Base-by-base conservation (phyloP, 2,329 filamentous ascomycete species). In the Nectriaceae sp. region DNA sequence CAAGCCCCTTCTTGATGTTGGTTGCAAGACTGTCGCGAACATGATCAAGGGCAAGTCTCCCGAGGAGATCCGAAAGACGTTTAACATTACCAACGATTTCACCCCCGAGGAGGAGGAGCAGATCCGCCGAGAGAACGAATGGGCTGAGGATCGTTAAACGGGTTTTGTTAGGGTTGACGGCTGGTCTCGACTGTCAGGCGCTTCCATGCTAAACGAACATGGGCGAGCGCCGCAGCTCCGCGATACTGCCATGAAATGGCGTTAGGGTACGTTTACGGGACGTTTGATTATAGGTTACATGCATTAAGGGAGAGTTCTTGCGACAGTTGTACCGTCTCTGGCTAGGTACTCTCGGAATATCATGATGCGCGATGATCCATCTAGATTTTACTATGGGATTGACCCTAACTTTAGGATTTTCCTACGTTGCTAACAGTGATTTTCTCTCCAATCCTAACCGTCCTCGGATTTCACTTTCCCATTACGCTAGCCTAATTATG, bases 31-130 rank as follows among this genome's bases (percentile, higher is more conserved):
- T 0, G 94, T 99, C 15, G 94, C 94, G 54, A 99, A 99, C 76
- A 99, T 99, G 94, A 99, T 99, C 80, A 99, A 99, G 88, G 94
- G 94, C 76, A 99, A 99, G 82, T 96, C 91, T 0, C 94, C 94
- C 3, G 94, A 99, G 71, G 94, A 99, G 78, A 99, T 99, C 65
- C 89, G 94, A 43, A 99, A 97, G 82, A 99, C 94, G 0, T 99
- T 99, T 79, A 99, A 99, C 77, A 99, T 99, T 66, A 94, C 95
- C 65, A 99, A 99, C 65, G 94, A 99, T 72, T 99, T 99, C 76
- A 97, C 94, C 0, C 90, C 93, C 3, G 94, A 99, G 73, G 94
- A 99, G 76, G 94, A 99, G 73, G 94, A 99, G 68, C 94, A 99
- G 80, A 99, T 94, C 56, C 87, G 89, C 48, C 84, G 89, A 4